Conservation (phyloP, 2,329 filamentous ascomycete genomes). For the Hypoxylon rubiginosum region DNA sequence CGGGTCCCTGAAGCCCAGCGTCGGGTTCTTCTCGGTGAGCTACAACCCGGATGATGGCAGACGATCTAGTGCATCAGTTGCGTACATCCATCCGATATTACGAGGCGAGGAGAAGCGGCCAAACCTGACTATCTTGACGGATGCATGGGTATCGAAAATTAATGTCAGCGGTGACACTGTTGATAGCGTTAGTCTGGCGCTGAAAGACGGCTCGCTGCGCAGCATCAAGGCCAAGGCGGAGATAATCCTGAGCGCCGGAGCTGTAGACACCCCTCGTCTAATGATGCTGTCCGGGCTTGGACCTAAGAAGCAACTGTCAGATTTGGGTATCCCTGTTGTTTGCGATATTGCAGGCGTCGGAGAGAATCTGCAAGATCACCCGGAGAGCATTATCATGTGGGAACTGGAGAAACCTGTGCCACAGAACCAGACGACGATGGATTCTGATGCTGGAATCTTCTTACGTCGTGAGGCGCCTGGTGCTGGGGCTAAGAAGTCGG, state of each 20-base stretch:
- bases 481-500: slow-evolving; percentile 68
- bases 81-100: slow-evolving; percentile 93
- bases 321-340: slow-evolving; percentile 68
- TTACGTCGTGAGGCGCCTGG: slow-evolving; percentile 81
- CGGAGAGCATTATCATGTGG: slow-evolving; percentile 74
- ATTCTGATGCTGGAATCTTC: slow-evolving; percentile 91
- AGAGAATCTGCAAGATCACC: slow-evolving; percentile 72
- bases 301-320: slow-evolving; percentile 65
- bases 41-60: slow-evolving; percentile 92
- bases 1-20: slow-evolving; percentile 79
- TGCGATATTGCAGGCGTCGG: slow-evolving; percentile 71
- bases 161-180: slow-evolving; percentile 79
- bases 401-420: slow-evolving; percentile 85
- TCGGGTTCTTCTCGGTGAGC: slow-evolving; percentile 91
- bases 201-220: slow-evolving; percentile 66
- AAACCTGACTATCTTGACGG: slow-evolving; percentile 88
- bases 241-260: slow-evolving; percentile 84
- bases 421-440: slow-evolving; percentile 87
- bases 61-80: slow-evolving; percentile 87
- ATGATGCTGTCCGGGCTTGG: slow-evolving; percentile 71
- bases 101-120: slow-evolving; percentile 84
- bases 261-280: slow-evolving; percentile 82
- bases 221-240: slow-evolving; percentile 77
- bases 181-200: slow-evolving; percentile 77
- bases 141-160: slow-evolving; percentile 88